These are phyloP conservation scores for Aureobasidium sp. DNA, from an alignment of 2,329 filamentous ascomycete species.

Conservation along the genomic window DNA sequence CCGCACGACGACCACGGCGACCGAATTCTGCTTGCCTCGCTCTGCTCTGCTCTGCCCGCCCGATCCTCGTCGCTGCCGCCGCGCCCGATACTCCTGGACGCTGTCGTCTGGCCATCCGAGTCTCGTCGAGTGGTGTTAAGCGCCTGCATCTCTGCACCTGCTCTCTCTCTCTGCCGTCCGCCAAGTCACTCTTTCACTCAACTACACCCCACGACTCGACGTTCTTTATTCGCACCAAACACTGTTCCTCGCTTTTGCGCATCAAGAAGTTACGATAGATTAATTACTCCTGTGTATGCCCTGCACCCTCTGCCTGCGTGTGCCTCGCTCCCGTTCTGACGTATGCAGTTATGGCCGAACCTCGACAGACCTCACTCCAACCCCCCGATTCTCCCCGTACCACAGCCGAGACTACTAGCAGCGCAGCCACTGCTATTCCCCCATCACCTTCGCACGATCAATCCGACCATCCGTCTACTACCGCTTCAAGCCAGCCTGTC, in stretches of 20 bases:
- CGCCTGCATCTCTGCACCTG: constrained; percentile 8
- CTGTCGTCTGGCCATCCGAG: background rate
- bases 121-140: constrained; percentile 6
- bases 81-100: background rate
- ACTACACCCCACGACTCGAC: constrained; percentile 3
- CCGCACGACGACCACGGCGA: constrained; percentile 11
- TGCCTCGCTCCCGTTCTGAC: constrained; percentile 1
- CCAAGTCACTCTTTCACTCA: constrained; percentile 10
- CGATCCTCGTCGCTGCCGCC: background rate
- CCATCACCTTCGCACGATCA: background rate
- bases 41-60: background rate
- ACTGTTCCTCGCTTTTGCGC: background rate
- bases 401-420: constrained; percentile 1
- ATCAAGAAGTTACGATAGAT: background rate
- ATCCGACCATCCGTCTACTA: background rate
- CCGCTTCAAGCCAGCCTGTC: background rate
- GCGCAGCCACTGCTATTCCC: constrained; percentile 2
- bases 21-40: background rate
- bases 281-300: constrained; percentile 12
- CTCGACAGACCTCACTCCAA: constrained; percentile 7
- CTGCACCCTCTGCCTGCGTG: background rate
- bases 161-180: background rate
- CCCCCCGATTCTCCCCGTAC: background rate
- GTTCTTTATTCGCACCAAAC: background rate
- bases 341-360: constrained; percentile 13